Evolutionary conservation across 306 rosid species (phyloP), one percentile per base, ranked within the genome.

Genomic region (Citrullus mucosospermus): DNA sequence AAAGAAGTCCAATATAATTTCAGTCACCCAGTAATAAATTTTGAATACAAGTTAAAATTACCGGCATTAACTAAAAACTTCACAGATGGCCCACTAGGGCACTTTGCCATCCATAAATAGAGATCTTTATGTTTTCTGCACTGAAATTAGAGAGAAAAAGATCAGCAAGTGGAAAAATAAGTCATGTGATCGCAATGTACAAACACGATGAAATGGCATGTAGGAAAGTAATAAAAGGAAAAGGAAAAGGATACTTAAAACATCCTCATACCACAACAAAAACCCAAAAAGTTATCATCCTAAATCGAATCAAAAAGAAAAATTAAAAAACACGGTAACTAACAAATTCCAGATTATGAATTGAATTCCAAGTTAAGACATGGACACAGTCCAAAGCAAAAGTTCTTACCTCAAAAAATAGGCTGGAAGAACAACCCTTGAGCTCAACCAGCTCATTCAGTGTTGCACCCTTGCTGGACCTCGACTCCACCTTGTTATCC

Each of bases 41-140:
- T 59, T 43, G 68, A 60, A 55, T 17, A 4, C 55, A 44, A 5
- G 13, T 17, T 36, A 54, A 34, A 63, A 77, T 82, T 86, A 96
- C 99, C 93, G 17, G 98, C 99, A 83, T 89, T 90, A n/a, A 96
- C 97, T 90, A 96, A 81, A 87, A 96, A 92, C 68, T 96, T 91
- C 78, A 92, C 96, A 63, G 99, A 96, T 15, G 97, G 99, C 53
- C 99, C 99, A 78, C 75, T 89, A 51, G 98, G 97, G 60, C 91
- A 86, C 80, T 91, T 96, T 46, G 90, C 86, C 96, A 96, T 96
- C 98, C 99, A 96, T 54, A 96, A 88, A 85, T 88, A 95, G 44
- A 92, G 98, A 86, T 96, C 98, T 72, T 90, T 91, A 6, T 76
- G 85, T 86, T 96, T 96, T 91, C 99, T 90, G 85, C 99, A 96